These are phyloP conservation scores for Aureoboletus auriporus DNA, from an alignment of 768 basidiomycete genomes.

Conservation along the genomic window DNA sequence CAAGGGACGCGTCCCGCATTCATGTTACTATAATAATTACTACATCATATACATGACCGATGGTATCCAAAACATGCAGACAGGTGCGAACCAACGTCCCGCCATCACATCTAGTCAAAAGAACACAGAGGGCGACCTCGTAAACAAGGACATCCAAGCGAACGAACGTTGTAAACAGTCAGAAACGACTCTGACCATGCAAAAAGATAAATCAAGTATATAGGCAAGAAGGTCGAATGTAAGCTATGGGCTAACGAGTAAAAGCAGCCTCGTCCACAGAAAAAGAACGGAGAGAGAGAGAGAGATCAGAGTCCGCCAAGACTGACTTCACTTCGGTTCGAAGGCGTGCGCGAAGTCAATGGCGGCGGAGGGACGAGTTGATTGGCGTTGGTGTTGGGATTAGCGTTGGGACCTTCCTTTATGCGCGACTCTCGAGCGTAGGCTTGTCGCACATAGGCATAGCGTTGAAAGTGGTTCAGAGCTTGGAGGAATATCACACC, in stretches of 20 bases:
- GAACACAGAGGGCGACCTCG: too few relatives aligned
- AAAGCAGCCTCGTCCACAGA: too few relatives aligned
- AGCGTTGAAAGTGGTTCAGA: conserved; percentile 86
- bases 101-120: too few relatives aligned
- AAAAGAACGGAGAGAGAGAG: background rate
- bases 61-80: too few relatives aligned
- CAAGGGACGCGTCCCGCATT: too few relatives aligned
- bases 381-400: conserved; percentile 6
- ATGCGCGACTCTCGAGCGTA: conserved; percentile 54
- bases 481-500: conserved; percentile 73
- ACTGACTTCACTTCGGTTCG: conserved; percentile 45
- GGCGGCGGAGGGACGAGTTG: conserved; percentile 33
- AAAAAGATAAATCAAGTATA: conserved; percentile 8
- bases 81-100: too few relatives aligned
- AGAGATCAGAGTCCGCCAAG: conserved; percentile 31
- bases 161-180: background rate
- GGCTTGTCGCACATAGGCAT: conserved; percentile 82
- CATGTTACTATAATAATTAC: too few relatives aligned
- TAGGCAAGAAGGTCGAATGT: conserved; percentile 30
- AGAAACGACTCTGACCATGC: background rate
- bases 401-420: conserved; percentile 23
- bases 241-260: conserved; percentile 14
- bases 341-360: conserved; percentile 36
- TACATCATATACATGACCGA: too few relatives aligned
- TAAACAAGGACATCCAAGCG: too few relatives aligned